Conservation (phyloP, 2,329 filamentous ascomycete species). For the Colletotrichum orchidophilum region DNA sequence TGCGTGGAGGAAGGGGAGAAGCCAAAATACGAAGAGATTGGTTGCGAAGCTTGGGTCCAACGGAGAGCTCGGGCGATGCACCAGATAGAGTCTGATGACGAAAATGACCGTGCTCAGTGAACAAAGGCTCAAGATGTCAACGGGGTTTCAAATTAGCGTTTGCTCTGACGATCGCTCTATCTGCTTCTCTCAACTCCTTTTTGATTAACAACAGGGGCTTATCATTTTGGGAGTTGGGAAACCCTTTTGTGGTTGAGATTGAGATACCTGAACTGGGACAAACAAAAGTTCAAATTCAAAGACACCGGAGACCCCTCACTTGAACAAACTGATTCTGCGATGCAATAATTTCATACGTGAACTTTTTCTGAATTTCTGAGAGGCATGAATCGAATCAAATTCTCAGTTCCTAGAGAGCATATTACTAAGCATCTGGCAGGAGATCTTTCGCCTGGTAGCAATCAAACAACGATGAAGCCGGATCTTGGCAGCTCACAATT, state of each 20-base stretch:
- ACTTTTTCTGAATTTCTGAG: neutral
- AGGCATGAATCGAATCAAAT: neutral
- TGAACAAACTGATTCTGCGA: neutral
- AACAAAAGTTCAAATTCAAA: neutral
- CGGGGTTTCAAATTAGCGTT: neutral
- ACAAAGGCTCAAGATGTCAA: neutral
- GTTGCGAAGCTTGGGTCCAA: conserved; percentile 50
- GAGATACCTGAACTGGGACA: neutral
- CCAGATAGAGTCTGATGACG: conserved; percentile 29
- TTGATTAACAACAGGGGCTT: neutral
- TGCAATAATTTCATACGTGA: neutral
- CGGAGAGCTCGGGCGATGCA: conserved; percentile 47
- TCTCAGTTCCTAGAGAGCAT: neutral
- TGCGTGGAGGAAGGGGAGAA: conserved; percentile 46
- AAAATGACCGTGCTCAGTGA: neutral
- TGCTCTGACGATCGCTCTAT: neutral
- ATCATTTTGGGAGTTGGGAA: neutral
- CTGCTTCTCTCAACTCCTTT: neutral
- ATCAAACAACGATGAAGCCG: neutral
- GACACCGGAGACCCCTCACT: neutral
- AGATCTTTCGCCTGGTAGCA: neutral
- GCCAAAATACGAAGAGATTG: conserved; percentile 50
- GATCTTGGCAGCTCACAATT: neutral
- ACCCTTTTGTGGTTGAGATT: neutral
- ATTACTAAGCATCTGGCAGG: neutral